Conservation (phyloP, 306 rosid genomes). For the Echinosophora koreensis region DNA sequence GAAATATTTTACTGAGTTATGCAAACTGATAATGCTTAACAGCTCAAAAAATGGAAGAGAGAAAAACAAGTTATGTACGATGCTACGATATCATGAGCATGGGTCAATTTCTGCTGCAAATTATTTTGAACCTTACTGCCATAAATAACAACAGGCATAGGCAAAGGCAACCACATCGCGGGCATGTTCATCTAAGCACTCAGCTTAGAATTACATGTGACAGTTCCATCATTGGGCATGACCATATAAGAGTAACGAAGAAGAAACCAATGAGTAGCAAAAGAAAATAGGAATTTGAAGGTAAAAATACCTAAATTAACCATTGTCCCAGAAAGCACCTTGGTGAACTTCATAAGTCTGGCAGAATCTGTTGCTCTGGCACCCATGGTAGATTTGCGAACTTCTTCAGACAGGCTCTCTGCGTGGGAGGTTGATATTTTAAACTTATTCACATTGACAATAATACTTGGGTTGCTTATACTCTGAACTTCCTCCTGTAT, state of each 20-base stretch:
- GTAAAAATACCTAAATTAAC: conserved; percentile 68
- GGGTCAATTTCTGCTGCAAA: conserved; percentile 7
- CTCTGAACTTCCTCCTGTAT: conserved; percentile 70
- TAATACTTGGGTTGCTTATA: conserved; percentile 52
- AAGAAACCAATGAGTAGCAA: conserved; percentile 13
- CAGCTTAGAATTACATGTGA: conserved; percentile 14
- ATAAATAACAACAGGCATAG: neutral
- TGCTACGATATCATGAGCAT: neutral
- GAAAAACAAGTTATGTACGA: conserved; percentile 2
- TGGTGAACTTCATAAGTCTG: conserved; percentile 81
- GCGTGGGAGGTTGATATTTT: conserved; percentile 53
- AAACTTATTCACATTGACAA: conserved; percentile 57
- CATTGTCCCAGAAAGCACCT: conserved; percentile 82
- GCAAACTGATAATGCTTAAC: conserved; percentile 14
- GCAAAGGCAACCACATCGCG: conserved; percentile 15
- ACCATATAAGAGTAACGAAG: conserved; percentile 18
- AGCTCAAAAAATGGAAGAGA: neutral
- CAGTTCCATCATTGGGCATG: conserved; percentile 10
- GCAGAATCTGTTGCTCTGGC: conserved; percentile 96
- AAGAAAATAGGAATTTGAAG: conserved; percentile 33
- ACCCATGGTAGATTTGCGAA: conserved; percentile 66
- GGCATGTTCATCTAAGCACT: conserved; percentile 17
- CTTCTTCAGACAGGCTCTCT: conserved; percentile 61
- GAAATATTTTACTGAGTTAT: neutral
- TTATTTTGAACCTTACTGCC: conserved; percentile 6